A percentile compares a stretch with the other conserved stretches of the same genome.
These are phyloP conservation scores for Rhypophila decipiens DNA, from an alignment of 495 filamentous ascomycete genomes.

Conservation along the genomic window DNA sequence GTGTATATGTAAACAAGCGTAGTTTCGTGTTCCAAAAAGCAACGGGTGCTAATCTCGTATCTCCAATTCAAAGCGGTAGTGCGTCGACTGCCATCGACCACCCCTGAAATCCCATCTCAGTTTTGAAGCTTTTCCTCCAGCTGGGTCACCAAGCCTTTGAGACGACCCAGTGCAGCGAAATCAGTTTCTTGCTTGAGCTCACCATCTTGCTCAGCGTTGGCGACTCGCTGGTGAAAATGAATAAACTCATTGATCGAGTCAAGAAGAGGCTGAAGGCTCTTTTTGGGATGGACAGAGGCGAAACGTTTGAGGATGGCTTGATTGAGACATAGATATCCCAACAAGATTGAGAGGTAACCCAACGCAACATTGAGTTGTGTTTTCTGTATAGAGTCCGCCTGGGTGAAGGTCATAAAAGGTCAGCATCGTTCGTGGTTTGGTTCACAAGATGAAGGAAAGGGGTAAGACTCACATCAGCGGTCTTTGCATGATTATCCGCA, in stretches of 20 bases:
- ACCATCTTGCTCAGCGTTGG: conserved; percentile 44
- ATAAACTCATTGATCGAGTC: conserved; percentile 83
- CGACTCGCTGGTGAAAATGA: conserved; percentile 67
- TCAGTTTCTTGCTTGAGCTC: conserved; percentile 34
- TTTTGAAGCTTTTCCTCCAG: no score
- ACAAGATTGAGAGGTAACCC: conserved; percentile 81
- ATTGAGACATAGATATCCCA: conserved; percentile 71
- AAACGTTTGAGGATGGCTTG: conserved; percentile 45
- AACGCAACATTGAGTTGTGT: conserved; percentile 82
- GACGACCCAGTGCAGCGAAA: conserved; percentile 47
- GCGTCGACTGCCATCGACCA: no score
- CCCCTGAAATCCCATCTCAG: no score
- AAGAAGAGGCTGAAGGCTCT: conserved; percentile 57
- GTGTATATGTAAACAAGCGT: no score
- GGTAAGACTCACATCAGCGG: conserved; percentile 39
- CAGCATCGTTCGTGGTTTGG: no score
- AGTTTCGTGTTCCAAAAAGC: no score
- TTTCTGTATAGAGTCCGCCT: conserved; percentile 82
- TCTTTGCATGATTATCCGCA: conserved; percentile 44
- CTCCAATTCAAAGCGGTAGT: no score
- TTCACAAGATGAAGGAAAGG: conserved; percentile 18
- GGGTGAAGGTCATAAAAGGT: neutral
- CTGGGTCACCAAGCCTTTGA: conserved; percentile 49
- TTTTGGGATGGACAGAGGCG: conserved; percentile 46
- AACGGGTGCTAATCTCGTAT: no score